phyloP scores from a whole-genome alignment of 1,284 basidiomycete species.

The Malassezia nana region DNA sequence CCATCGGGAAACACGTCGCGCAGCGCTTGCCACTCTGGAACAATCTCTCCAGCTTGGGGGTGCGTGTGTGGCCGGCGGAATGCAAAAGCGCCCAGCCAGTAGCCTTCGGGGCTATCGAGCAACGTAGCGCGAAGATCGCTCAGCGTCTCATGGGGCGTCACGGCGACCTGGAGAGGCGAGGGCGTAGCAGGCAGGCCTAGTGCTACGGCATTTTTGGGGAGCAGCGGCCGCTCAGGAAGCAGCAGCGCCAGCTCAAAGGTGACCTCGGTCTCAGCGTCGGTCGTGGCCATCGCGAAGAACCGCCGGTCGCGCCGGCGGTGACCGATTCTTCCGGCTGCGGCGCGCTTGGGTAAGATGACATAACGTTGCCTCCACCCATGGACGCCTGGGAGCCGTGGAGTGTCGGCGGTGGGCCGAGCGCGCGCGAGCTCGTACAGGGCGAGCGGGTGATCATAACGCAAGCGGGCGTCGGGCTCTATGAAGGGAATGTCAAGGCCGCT shows the following conservation, averaged over 20 bases:
- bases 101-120: slow-evolving; percentile 44
- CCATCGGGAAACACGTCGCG: slow-evolving; percentile 37
- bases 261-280: slow-evolving; percentile 5
- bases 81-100: slow-evolving; percentile 47
- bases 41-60: slow-evolving; percentile 20
- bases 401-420: slow-evolving; percentile 1
- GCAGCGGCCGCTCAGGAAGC: slow-evolving; percentile 39
- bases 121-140: slow-evolving; percentile 45
- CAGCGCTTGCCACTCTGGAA: slow-evolving; percentile 43
- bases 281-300: slow-evolving; percentile 3
- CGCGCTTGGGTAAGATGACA: neutral
- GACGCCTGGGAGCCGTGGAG: slow-evolving; percentile 11
- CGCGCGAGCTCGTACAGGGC: slow-evolving; percentile 14
- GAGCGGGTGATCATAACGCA: slow-evolving; percentile 39
- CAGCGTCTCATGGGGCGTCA: slow-evolving; percentile 44
- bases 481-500: slow-evolving; percentile 64
- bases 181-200: slow-evolving; percentile 42
- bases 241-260: slow-evolving; percentile 44
- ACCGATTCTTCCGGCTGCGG: slow-evolving; percentile 4
- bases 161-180: slow-evolving; percentile 38
- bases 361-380: slow-evolving; percentile 3
- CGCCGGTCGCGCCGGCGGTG: too few species aligned
- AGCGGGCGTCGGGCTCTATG: slow-evolving; percentile 40
- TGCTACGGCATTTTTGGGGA: slow-evolving; percentile 28
- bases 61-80: slow-evolving; percentile 28